Percentiles rank a stretch among this genome's conserved stretches.
These are phyloP conservation scores for Knufia petricola DNA, from an alignment of 2,329 filamentous ascomycete species.

Conservation along the genomic window DNA sequence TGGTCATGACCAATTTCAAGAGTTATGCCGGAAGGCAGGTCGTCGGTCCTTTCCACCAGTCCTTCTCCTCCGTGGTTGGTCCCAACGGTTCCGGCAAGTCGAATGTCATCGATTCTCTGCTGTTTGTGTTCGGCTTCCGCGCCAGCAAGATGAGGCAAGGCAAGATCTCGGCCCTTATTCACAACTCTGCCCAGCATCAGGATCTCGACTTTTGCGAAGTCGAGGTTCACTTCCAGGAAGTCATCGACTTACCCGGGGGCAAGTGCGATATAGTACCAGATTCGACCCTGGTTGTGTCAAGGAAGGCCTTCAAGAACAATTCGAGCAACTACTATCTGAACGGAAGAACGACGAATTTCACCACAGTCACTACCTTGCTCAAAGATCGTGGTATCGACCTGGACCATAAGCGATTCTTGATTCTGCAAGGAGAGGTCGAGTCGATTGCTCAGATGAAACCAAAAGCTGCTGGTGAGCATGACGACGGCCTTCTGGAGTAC, in stretches of 20 bases:
- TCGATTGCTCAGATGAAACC: constrained; percentile 99
- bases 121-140: constrained; percentile 98
- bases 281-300: constrained; percentile 77
- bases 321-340: constrained; percentile 98
- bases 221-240: constrained; percentile 90
- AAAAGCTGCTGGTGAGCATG: constrained; percentile 88
- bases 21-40: constrained; percentile 93
- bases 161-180: constrained; percentile 94
- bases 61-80: constrained; percentile 94
- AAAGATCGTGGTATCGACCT: constrained; percentile 84
- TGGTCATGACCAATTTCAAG: constrained; percentile 95
- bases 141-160: constrained; percentile 99
- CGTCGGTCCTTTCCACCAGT: constrained; percentile 92
- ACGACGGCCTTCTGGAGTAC: constrained; percentile 92
- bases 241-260: constrained; percentile 75
- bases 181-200: constrained; percentile 83
- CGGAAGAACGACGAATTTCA: constrained; percentile 80
- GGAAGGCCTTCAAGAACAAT: constrained; percentile 95
- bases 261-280: constrained; percentile 68
- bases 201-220: constrained; percentile 89
- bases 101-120: constrained; percentile 93
- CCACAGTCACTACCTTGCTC: constrained; percentile 75
- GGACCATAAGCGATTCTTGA: constrained; percentile 96
- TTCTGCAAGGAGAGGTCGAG: constrained; percentile 94
- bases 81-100: constrained; percentile 98